phyloP scores from a whole-genome alignment of 1,139 yeast species.

The Kurtzmaniella quercitrusa region DNA sequence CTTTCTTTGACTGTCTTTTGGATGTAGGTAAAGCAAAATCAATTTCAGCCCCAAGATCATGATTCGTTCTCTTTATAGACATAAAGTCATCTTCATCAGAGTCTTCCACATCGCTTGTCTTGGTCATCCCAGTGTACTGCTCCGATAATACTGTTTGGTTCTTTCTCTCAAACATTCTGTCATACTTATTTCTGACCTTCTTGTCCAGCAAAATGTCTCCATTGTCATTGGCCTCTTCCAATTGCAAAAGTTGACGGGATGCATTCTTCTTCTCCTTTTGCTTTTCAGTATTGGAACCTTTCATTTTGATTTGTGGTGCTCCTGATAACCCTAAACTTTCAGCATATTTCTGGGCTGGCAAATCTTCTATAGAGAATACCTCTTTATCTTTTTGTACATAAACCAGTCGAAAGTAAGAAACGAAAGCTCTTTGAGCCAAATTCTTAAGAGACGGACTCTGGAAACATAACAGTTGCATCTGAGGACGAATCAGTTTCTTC shows the following conservation, averaged over 20 bases:
- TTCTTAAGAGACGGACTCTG: conserved; percentile 88
- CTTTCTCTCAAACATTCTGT: conserved; percentile 91
- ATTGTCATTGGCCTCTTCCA: conserved; percentile 55
- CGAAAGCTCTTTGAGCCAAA: conserved; percentile 92
- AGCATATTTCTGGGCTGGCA: conserved; percentile 84
- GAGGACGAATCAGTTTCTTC: conserved; percentile 75
- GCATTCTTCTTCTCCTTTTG: conserved; percentile 77
- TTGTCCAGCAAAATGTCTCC: conserved; percentile 48
- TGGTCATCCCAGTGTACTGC: conserved; percentile 56
- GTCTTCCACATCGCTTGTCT: conserved; percentile 25
- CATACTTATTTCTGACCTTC: conserved; percentile 80
- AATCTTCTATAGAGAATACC: conserved; percentile 68
- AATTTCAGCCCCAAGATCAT: conserved; percentile 61
- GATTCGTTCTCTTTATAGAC: conserved; percentile 73
- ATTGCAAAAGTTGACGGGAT: conserved; percentile 60
- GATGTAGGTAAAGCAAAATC: conserved; percentile 62
- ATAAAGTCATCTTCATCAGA: conserved; percentile 72
- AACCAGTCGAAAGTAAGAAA: conserved; percentile 81
- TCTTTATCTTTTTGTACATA: conserved; percentile 85
- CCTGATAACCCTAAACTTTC: conserved; percentile 90
- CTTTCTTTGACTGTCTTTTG: conserved; percentile 82
- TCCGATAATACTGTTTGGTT: conserved; percentile 91
- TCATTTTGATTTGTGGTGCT: conserved; percentile 85
- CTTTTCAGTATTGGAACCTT: conserved; percentile 38
- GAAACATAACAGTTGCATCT: conserved; percentile 86